These are phyloP conservation scores for Fusarium denticulatum DNA, from an alignment of 2,329 filamentous ascomycete species.

Conservation along the genomic window DNA sequence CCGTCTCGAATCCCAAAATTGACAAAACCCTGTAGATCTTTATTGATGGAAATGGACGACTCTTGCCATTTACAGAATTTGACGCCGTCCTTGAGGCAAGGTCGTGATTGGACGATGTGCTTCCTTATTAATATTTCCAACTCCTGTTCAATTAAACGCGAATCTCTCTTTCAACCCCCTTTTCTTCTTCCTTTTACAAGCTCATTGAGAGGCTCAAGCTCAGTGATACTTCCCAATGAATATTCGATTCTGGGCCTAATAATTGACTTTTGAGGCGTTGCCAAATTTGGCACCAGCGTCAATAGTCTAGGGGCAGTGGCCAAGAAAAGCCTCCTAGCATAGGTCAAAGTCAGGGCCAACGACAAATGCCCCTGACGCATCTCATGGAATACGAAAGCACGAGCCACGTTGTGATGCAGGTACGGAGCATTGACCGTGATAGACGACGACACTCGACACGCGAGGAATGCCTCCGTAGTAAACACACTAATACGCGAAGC, in stretches of 20 bases:
- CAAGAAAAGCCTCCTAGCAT: neutral
- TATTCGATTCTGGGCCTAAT: constrained; percentile 1
- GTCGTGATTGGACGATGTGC: constrained; percentile 12
- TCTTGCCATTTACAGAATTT: constrained; percentile 33
- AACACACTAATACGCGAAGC: constrained; percentile 7
- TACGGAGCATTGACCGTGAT: constrained; percentile 25
- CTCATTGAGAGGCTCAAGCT: neutral
- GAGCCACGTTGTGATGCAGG: constrained; percentile 42
- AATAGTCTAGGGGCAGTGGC: constrained; percentile 32
- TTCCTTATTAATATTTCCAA: neutral
- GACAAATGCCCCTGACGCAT: constrained; percentile 34
- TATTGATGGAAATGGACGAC: constrained; percentile 23
- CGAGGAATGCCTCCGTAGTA: constrained; percentile 5
- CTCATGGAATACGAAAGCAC: constrained; percentile 42
- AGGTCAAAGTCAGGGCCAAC: constrained; percentile 12
- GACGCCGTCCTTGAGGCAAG: constrained; percentile 5
- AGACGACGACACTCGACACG: constrained; percentile 16
- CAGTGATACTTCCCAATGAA: neutral
- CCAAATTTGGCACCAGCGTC: constrained; percentile 22
- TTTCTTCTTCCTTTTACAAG: neutral
- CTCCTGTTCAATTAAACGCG: neutral
- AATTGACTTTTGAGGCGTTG: constrained; percentile 5
- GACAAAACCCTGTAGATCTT: constrained; percentile 36
- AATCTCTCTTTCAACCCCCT: neutral
- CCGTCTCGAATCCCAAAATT: constrained; percentile 14